phyloP scores from a whole-genome alignment of 1,284 basidiomycete genomes.

The Cutaneotrichosporon sp. region DNA sequence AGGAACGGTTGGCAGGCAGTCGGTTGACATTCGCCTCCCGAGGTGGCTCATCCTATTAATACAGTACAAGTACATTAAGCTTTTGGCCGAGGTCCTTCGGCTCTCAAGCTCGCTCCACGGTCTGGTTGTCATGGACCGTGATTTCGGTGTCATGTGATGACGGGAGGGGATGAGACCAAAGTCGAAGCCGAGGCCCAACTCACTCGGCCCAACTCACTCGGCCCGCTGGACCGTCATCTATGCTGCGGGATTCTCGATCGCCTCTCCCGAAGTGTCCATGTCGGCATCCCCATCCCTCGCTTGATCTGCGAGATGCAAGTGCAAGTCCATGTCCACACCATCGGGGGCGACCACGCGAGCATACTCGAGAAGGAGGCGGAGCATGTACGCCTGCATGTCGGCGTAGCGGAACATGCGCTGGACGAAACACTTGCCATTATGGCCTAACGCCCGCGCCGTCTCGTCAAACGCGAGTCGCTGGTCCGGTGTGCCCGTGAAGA shows the following conservation, averaged over 20 bases:
- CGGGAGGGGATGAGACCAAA: too few relatives aligned
- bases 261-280: conserved; percentile 5
- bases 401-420: conserved; percentile 50
- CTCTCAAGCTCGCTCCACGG: too few relatives aligned
- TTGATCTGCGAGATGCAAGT: conserved; percentile 10
- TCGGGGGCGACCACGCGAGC: conserved; percentile 27
- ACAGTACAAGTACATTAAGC: too few relatives aligned
- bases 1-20: too few relatives aligned
- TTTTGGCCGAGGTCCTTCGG: too few relatives aligned
- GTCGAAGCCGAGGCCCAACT: too few relatives aligned
- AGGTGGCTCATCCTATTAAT: too few relatives aligned
- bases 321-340: conserved; percentile 21
- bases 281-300: not conserved
- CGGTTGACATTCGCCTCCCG: too few relatives aligned
- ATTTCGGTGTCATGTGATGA: too few relatives aligned
- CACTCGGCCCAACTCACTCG: not conserved
- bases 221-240: not conserved
- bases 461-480: conserved; percentile 49
- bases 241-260: not conserved
- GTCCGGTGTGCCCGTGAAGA: conserved; percentile 48
- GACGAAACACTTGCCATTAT: conserved; percentile 52
- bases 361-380: conserved; percentile 49
- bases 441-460: conserved; percentile 48
- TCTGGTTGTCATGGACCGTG: too few relatives aligned
- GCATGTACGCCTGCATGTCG: conserved; percentile 55